These are phyloP conservation scores for Lyophyllum semitale DNA, from an alignment of 768 basidiomycete genomes.

Conservation along the genomic window DNA sequence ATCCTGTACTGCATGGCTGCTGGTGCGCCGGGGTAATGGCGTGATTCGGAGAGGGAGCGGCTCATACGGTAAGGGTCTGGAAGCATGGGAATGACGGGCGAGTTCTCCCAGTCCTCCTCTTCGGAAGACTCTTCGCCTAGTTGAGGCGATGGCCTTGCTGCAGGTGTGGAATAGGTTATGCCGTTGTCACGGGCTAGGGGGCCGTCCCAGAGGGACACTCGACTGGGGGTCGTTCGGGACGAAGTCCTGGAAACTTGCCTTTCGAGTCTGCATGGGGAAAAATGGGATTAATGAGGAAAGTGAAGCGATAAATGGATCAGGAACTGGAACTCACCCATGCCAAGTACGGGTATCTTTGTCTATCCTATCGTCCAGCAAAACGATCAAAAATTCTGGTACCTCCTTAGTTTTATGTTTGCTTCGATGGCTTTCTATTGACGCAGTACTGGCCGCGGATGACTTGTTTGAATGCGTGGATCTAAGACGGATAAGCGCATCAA, in stretches of 20 bases:
- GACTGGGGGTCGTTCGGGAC: conserved; percentile 23
- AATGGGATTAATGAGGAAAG: background rate
- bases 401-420: conserved; percentile 18
- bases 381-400: conserved; percentile 35
- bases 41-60: conserved; percentile 13
- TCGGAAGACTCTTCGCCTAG: conserved; percentile 28
- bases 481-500: background rate
- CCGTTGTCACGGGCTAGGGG: conserved; percentile 36
- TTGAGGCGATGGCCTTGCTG: conserved; percentile 1
- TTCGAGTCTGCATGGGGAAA: conserved; percentile 27
- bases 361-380: conserved; percentile 37
- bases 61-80: conserved; percentile 13
- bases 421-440: conserved; percentile 14
- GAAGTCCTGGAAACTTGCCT: conserved; percentile 30
- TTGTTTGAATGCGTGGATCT: conserved; percentile 17
- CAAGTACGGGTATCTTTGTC: conserved; percentile 36
- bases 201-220: conserved; percentile 43
- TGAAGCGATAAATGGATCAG: background rate
- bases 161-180: conserved; percentile 16
- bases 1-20: conserved; percentile 3
- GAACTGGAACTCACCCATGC: conserved; percentile 39
- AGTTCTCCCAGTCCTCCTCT: conserved; percentile 30
- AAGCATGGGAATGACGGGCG: conserved; percentile 35
- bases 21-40: conserved; percentile 4
- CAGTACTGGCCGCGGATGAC: conserved; percentile 15